Percentiles rank a stretch among this genome's conserved stretches.
These are phyloP conservation scores for Xylariales sp. DNA, from an alignment of 2,329 filamentous ascomycete genomes.

Conservation along the genomic window DNA sequence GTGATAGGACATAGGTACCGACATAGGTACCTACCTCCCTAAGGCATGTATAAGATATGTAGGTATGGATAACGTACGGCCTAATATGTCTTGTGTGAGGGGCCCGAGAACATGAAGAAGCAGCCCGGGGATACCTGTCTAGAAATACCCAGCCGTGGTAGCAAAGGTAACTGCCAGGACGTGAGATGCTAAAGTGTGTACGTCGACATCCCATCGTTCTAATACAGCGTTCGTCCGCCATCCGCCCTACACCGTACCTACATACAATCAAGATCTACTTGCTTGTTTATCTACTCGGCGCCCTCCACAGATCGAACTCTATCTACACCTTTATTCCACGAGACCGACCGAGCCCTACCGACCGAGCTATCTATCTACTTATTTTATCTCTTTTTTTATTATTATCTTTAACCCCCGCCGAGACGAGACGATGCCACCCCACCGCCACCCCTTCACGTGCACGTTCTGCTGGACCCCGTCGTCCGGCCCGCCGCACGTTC, in stretches of 20 bases:
- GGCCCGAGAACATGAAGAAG: not conserved
- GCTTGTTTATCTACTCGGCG: too few relatives aligned
- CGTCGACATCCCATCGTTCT: not conserved
- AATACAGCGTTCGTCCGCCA: not conserved
- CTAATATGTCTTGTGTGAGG: not conserved
- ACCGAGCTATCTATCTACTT: not conserved
- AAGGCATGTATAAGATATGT: too few relatives aligned
- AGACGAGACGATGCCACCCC: not conserved
- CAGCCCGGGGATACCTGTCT: not conserved
- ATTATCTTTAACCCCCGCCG: too few relatives aligned
- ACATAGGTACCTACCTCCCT: too few relatives aligned
- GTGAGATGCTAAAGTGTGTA: not conserved
- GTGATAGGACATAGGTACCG: not conserved
- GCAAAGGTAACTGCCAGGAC: too few relatives aligned
- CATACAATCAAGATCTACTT: not conserved
- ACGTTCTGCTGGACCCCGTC: slow-evolving; percentile 65
- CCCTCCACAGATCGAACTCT: not conserved
- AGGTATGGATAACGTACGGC: not conserved
- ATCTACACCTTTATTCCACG: not conserved
- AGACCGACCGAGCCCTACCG: too few relatives aligned
- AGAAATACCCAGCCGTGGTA: too few relatives aligned
- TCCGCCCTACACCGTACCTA: not conserved
- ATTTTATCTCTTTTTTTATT: too few relatives aligned
- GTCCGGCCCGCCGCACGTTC: slow-evolving; percentile 52
- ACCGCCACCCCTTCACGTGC: slow-evolving; percentile 59